Evolutionary conservation across 805 yeast genomes (phyloP), one percentile per base, ranked within the genome.

Genomic region (Wickerhamiella vanderwaltii): DNA sequence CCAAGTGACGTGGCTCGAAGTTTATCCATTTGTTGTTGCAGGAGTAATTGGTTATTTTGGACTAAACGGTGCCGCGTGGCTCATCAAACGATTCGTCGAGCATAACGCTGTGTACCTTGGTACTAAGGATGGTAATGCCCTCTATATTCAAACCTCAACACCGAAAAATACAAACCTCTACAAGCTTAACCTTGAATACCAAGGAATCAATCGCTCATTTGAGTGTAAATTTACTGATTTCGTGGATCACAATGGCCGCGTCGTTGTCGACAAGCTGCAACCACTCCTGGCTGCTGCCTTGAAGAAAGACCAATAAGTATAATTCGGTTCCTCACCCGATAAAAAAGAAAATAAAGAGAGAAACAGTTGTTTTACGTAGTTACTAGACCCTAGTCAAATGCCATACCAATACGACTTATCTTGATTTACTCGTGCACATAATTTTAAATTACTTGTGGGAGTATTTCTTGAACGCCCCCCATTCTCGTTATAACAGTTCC

Each of bases 31-130:
- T n/a, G 23, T 38, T 22, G 30, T 38, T 22, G 41, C 41, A 6
- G 41, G 22, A 2, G 35, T 30, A 3, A 15, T 22, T 12, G 41
- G 25, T 5, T 38, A 38, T 11, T 38, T 38, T 30, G 41, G 41
- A 11, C 35, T 38, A 6, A 25, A 38, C 17, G 41, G 35, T 25
- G 35, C 11, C 6, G 41, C 41, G 5, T 30, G 29, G 29, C n/a
- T 24, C 12, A 30, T 38, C 25, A 29, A 38, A 25, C 29, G 35
- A 17, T 30, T 29, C 9, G 35, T 38, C 12, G 41, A 38, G 35
- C 29, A 30, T 26, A 28, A 30, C 30, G 41, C 41, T 20, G 20
- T 38, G 18, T 38, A 38, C 33, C 17, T 38, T 16, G 41, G 41
- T 13, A 6, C 35, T 13, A 38, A 38, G 34, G 41, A 30, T 18